Evolutionary conservation across 441 rosid species (phyloP).

Genomic region (Rhodomyrtus psidioides): DNA sequence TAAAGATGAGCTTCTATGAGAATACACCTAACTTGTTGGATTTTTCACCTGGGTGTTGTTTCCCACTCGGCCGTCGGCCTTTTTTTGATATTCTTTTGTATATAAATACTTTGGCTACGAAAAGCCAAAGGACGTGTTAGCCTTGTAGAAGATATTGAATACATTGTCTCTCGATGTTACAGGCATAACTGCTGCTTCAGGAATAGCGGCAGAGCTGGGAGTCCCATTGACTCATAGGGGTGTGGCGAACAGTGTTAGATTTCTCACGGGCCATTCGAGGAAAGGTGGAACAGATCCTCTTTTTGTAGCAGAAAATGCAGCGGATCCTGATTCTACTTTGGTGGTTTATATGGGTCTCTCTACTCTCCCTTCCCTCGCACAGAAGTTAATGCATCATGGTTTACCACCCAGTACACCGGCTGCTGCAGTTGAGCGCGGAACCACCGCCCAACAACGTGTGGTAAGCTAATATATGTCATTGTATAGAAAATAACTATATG

Average conservation of each 20-base stretch:
- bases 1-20: conserved; percentile 4
- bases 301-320: conserved; percentile 87
- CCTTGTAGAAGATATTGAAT: background rate
- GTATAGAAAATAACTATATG: background rate
- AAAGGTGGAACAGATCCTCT: conserved; percentile 87
- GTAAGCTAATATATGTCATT: conserved; percentile 30
- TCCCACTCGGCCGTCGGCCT: background rate
- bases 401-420: conserved; percentile 75
- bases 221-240: conserved; percentile 84
- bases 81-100: background rate
- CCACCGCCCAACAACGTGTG: conserved; percentile 73
- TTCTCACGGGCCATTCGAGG: conserved; percentile 84
- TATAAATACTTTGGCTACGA: background rate
- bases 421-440: conserved; percentile 86
- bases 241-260: conserved; percentile 78
- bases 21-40: background rate
- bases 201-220: conserved; percentile 84
- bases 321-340: conserved; percentile 82
- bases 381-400: conserved; percentile 74
- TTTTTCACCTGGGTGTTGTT: background rate
- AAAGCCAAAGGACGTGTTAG: background rate
- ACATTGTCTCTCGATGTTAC: conserved; percentile 7
- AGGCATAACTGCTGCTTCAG: conserved; percentile 98
- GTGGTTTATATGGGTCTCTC: conserved; percentile 95
- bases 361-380: conserved; percentile 80